Evolutionary conservation across 148 eudicot species (phyloP).

Genomic region (Cornus florida): DNA sequence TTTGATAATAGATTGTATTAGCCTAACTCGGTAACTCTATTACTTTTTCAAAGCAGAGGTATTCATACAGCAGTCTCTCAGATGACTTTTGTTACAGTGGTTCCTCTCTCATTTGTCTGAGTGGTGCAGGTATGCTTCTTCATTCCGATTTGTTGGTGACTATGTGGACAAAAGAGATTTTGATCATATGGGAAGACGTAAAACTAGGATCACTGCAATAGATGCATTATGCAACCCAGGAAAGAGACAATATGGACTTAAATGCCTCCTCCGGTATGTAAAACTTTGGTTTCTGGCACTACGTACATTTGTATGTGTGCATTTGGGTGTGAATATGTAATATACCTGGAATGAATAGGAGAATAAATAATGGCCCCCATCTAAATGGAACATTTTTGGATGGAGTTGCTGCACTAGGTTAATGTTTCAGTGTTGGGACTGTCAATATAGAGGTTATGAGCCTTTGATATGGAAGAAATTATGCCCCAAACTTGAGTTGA

Average conservation of each 20-base stretch:
- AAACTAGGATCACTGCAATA: slow-evolving; percentile 75
- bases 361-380: neutral
- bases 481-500: neutral
- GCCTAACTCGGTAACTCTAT: neutral
- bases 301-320: neutral
- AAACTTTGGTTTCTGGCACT: neutral
- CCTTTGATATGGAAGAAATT: neutral
- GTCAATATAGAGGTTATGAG: neutral
- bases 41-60: neutral
- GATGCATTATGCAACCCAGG: slow-evolving; percentile 83
- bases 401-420: no score
- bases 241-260: slow-evolving; percentile 54
- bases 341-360: no score
- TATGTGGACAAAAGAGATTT: slow-evolving; percentile 49
- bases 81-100: neutral
- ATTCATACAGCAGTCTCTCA: neutral
- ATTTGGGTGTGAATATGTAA: neutral
- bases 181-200: slow-evolving; percentile 73
- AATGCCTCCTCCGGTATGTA: slow-evolving; percentile 62
- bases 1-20: neutral
- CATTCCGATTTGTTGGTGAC: slow-evolving; percentile 79
- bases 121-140: slow-evolving; percentile 67
- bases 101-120: slow-evolving; percentile 6
- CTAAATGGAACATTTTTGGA: no score
- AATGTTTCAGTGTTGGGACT: neutral